Base-by-base conservation (phyloP, 2,329 filamentous ascomycete species). In the Aspergillus ruber region DNA sequence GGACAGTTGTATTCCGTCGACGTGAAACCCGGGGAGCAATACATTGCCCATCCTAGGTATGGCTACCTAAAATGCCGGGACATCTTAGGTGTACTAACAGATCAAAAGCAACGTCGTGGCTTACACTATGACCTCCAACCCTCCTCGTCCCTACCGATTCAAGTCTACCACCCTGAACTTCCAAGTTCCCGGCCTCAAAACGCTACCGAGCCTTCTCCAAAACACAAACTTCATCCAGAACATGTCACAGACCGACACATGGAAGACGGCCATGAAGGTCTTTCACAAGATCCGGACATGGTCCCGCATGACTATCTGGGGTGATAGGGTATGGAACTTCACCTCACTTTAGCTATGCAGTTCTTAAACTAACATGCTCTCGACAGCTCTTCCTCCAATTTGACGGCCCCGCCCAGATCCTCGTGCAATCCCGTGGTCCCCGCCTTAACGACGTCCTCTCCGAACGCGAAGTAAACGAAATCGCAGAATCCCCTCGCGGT, bases 1-100 rank as follows among this genome's bases (percentile, higher is more conserved):
- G 93, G 93, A 0, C 89, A 96, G 63, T 83, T 95, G 50, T 95
- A 96, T 66, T 85, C 93, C 57, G 76, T 98, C 29, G 84, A 82
- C 2, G 72, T 98, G 44, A 83, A 82, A 50, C 82, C 85, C 21
- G 90, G 87, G 15, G 93, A 98, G 65, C 86, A 93, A 66, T 91
- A 96, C 57, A 83, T 95, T 46, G 88, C 88, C 3, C 90, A 97
- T 66, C 91, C 93, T 27, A 81, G 77, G 75, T 78, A 69, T 48
- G 63, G 54, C 25, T 1, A 17, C 9, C 15, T 3, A 39, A 1
- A 3, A 5, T 21, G 6, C 4, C 18, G 15, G 17, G 17, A 21
- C 21, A 5, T 21, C 4, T 18, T 10, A 12, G 15, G 17, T 6
- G n/a, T 20, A 15, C 36, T 39, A 39, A 39, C 36, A 20, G 10